Evolutionary conservation across 768 basidiomycete genomes (phyloP), one percentile per base, ranked within the genome.

Genomic region (Phanerochaete carnosa): DNA sequence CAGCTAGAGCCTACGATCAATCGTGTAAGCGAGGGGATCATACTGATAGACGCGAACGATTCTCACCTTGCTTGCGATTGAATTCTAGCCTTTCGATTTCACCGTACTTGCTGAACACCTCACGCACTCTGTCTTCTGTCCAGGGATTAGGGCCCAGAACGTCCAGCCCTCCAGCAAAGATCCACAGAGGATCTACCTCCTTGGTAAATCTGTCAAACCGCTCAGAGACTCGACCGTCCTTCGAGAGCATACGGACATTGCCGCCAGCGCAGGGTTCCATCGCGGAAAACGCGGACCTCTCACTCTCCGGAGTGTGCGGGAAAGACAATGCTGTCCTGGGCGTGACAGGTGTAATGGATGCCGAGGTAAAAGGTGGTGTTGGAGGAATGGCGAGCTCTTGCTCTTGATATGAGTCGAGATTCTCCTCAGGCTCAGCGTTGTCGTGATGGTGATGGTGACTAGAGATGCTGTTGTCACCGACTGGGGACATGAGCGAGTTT

Each of bases 151-250:
- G 78, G 5, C 85, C 87, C 65, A 77, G 79, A 67, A 84, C 80
- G 65, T 88, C 86, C 46, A 93, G 77, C 4, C 89, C 89, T 7
- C 91, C 90, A 29, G 92, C 87, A 69, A 92, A 92, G 29, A 93
- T 76, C 1, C 88, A 85, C 2, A 79, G 83, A 0, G 86, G 87
- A 68, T 92, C 89, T 15, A 87, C 70, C 25, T 80, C 77, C 58
- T 75, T 74, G 32, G 22, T 22, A 22, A 45, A 43, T 16, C 26
- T 52, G 12, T 39, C 57, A 19, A 35, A 29, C 3, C 57, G 49
- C 13, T 26, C 19, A 15, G 12, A 33, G 28, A 25, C 25, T 25
- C 29, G 13, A 8, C 46, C 32, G 25, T 32, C 26, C 37, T 57
- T 61, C 25, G 61, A 47, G 25, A 26, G 39, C 29, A 46, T 29